Evolutionary conservation across 768 basidiomycete species (phyloP), one percentile per base, ranked within the genome.

Genomic region (Candolleomyces eurysporus): DNA sequence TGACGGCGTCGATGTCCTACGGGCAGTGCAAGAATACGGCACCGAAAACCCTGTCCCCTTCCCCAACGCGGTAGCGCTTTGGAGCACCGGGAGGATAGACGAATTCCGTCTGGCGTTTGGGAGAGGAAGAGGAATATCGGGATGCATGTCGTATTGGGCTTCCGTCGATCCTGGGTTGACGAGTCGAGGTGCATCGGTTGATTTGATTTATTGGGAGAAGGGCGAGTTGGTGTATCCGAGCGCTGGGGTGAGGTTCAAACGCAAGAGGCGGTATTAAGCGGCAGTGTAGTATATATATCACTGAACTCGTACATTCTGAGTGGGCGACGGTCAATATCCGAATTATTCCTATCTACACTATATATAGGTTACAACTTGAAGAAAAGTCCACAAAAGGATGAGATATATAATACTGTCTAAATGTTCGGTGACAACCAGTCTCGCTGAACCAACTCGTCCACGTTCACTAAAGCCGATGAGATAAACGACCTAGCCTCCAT

Each of bases 401-500:
- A 22, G 13, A 5, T 50, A 50, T 5, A 9, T 9, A 22, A 36
- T 39, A 31, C n/a, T 36, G 21, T 43, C 66, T 64, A 75, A 64
- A 76, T 67, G 31, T 68, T 71, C 22, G 73, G 72, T 26, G 68
- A 70, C 36, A 74, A 65, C 94, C 86, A 85, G 72, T 93, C 94
- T 71, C 92, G 90, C 75, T 90, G 91, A 42, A 98, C 82, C 64
- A 96, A 78, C 52, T 93, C 88, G 67, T 99, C 97, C 14, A 89
- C 85, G 64, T 94, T 88, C 58, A 88, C 82, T 42, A 92, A 83
- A 2, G 91, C 90, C 1, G 89, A 77, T 13, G 89, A 85, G 7
- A 91, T 94, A 60, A 98, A 80, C 61, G 92, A 90, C 61, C 96
- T 82, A 4, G 95, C 95, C 77, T 98, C 97, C 46, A 96, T 78